Conservation (phyloP, 2,329 filamentous ascomycete species). For the Amauroascus niger region DNA sequence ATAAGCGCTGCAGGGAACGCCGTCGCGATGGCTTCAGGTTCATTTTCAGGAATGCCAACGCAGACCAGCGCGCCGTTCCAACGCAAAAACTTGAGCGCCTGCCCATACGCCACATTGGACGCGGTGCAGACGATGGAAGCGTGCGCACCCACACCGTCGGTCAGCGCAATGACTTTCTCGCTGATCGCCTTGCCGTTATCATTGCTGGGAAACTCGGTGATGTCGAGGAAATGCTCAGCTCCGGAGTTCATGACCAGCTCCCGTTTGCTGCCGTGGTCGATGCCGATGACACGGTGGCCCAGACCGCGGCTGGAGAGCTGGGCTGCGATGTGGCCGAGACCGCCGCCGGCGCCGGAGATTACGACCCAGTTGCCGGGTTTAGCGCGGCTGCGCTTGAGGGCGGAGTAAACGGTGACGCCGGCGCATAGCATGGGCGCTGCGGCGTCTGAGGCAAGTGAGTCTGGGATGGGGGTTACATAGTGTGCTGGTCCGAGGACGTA, state of each 20-base stretch:
- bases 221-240: constrained; percentile 56
- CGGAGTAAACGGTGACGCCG: constrained; percentile 58
- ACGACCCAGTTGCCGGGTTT: constrained; percentile 52
- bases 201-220: constrained; percentile 43
- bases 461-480: constrained; percentile 62
- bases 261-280: constrained; percentile 56
- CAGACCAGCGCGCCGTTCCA: constrained; percentile 45
- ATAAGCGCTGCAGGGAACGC: constrained; percentile 38
- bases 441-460: constrained; percentile 47
- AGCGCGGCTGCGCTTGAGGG: constrained; percentile 52
- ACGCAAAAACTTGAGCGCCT: constrained; percentile 40
- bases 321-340: constrained; percentile 55
- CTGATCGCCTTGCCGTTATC: constrained; percentile 42
- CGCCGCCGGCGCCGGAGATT: constrained; percentile 52
- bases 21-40: constrained; percentile 36
- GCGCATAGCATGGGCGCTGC: constrained; percentile 61
- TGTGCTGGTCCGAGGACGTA: constrained; percentile 54
- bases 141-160: constrained; percentile 49
- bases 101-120: constrained; percentile 43
- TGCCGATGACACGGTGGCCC: constrained; percentile 54
- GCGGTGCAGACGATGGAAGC: constrained; percentile 50
- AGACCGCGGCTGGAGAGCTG: constrained; percentile 53
- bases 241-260: constrained; percentile 50
- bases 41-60: constrained; percentile 44
- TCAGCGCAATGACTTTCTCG: constrained; percentile 48